These are phyloP conservation scores for Edaphochlamys debaryana DNA, from an alignment of 139 green algal genomes.

Conservation along the genomic window DNA sequence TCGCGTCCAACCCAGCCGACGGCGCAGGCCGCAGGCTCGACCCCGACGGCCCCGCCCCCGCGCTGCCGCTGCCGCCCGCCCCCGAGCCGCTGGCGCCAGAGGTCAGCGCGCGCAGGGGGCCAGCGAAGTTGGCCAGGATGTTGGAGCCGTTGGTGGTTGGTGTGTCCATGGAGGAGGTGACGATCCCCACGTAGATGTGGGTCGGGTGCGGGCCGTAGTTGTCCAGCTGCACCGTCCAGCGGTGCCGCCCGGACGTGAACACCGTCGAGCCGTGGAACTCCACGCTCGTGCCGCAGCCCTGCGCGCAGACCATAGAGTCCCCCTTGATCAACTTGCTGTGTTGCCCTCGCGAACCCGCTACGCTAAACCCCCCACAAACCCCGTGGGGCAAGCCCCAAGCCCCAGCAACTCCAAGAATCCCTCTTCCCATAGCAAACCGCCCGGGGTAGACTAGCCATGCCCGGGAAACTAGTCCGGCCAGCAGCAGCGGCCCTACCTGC, in stretches of 20 bases:
- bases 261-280: constrained; percentile 64
- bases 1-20: too few species aligned
- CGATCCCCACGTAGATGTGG: constrained; percentile 68
- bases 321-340: too few species aligned
- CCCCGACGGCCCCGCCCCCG: not conserved
- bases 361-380: too few species aligned
- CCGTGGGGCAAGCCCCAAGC: too few species aligned
- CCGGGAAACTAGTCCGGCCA: too few species aligned
- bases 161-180: constrained; percentile 33
- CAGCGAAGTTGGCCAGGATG: constrained; percentile 50
- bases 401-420: too few species aligned
- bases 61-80: too few species aligned
- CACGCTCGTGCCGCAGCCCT: constrained; percentile 22
- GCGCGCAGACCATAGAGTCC: too few species aligned
- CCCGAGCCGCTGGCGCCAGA: not conserved
- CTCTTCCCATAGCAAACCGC: too few species aligned
- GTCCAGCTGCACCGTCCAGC: constrained; percentile 75
- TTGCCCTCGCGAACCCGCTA: too few species aligned
- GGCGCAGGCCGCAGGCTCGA: not conserved
- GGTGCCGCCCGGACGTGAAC: constrained; percentile 57
- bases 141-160: constrained; percentile 38
- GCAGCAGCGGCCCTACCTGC: too few species aligned
- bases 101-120: constrained; percentile 41
- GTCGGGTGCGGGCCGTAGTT: constrained; percentile 59
- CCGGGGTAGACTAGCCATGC: too few species aligned